These are phyloP conservation scores for Sporopachydermia quercuum DNA, from an alignment of 805 yeast species.

Conservation along the genomic window DNA sequence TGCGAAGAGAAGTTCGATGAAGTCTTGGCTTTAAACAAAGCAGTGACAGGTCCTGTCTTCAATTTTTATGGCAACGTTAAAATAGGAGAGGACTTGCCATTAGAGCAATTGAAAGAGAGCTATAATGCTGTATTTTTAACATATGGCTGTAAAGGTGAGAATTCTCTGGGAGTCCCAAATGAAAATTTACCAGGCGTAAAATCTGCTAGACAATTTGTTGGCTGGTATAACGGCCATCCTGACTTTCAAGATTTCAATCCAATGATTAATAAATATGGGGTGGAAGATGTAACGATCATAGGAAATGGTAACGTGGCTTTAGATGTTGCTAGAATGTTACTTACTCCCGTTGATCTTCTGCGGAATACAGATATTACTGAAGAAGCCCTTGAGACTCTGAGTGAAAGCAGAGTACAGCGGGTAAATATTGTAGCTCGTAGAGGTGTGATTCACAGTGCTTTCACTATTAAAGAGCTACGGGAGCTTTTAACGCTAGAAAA, in stretches of 20 bases:
- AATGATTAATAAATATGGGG: conserved; percentile 30
- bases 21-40: conserved; percentile 15
- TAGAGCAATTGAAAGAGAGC: conserved; percentile 32
- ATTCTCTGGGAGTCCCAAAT: conserved; percentile 41
- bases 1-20: conserved; percentile 57
- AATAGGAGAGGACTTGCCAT: conserved; percentile 46
- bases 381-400: conserved; percentile 40
- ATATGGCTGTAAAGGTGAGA: conserved; percentile 63
- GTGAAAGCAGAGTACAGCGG: conserved; percentile 36
- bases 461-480: conserved; percentile 82
- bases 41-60: conserved; percentile 23
- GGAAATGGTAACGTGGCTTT: conserved; percentile 97
- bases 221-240: conserved; percentile 94
- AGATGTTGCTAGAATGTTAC: conserved; percentile 70
- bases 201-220: conserved; percentile 76
- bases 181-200: conserved; percentile 46
- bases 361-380: conserved; percentile 55
- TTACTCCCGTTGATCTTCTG: conserved; percentile 48
- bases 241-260: conserved; percentile 37
- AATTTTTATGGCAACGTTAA: conserved; percentile 57
- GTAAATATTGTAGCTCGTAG: conserved; percentile 75
- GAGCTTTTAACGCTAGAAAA: conserved; percentile 55
- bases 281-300: conserved; percentile 58
- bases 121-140: conserved; percentile 70
- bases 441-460: conserved; percentile 74